Evolutionary conservation across 1,139 yeast genomes (phyloP).

Genomic region (Debaryomyces robertsiae): DNA sequence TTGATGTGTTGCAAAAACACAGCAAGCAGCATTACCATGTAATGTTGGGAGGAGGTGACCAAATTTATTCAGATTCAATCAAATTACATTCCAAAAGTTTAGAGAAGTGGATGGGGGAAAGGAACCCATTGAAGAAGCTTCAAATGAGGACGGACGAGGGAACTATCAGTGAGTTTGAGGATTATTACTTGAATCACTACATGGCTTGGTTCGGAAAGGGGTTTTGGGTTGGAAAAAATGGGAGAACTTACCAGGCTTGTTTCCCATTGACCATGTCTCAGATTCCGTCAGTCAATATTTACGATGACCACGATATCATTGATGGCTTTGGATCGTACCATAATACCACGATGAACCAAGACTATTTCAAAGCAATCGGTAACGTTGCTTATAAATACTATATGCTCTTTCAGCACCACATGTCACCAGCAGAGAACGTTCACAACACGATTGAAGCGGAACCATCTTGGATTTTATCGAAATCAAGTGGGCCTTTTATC

Average conservation of each 20-base stretch:
- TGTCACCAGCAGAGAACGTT: constrained; percentile 47
- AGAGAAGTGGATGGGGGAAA: constrained; percentile 63
- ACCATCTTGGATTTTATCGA: constrained; percentile 60
- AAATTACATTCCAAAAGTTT: constrained; percentile 58
- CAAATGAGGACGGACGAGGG: constrained; percentile 45
- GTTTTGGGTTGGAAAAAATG: constrained; percentile 71
- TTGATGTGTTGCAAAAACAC: constrained; percentile 75
- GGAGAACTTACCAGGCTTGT: constrained; percentile 63
- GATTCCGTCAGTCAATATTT: constrained; percentile 83
- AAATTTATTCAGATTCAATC: constrained; percentile 84
- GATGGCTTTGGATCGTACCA: constrained; percentile 94
- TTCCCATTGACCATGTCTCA: constrained; percentile 77
- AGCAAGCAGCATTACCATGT: constrained; percentile 72
- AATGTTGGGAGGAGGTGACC: constrained; percentile 98
- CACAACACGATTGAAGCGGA: constrained; percentile 36
- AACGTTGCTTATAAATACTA: constrained; percentile 80
- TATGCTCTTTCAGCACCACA: constrained; percentile 88
- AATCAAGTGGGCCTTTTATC: constrained; percentile 64
- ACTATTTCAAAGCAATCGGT: constrained; percentile 72
- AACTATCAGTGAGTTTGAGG: constrained; percentile 55
- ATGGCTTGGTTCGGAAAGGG: constrained; percentile 90
- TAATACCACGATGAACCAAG: constrained; percentile 70
- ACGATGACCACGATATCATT: constrained; percentile 90
- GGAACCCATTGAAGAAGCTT: constrained; percentile 48
- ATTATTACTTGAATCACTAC: constrained; percentile 73